These are phyloP conservation scores for Diospyros lotus DNA, from an alignment of 148 eudicot species.

Conservation along the genomic window DNA sequence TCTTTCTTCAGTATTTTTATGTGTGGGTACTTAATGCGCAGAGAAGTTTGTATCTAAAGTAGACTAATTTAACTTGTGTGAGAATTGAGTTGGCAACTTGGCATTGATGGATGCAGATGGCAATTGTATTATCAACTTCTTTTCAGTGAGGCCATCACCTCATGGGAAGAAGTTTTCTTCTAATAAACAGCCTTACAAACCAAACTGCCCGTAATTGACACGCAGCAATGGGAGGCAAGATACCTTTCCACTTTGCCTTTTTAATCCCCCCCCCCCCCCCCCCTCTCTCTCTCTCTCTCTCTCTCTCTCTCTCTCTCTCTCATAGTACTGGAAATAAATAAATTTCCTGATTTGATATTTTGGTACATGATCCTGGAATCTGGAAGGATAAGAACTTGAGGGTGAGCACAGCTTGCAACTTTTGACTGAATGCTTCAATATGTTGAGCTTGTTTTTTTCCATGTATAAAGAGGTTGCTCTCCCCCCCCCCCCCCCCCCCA, in stretches of 20 bases:
- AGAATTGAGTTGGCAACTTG: slow-evolving; percentile 6
- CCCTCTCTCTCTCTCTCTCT: neutral
- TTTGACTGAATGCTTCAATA: neutral
- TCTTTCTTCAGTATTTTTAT: too few relatives aligned
- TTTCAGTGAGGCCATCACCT: neutral
- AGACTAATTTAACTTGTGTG: neutral
- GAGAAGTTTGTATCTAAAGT: neutral
- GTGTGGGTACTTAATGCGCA: too few relatives aligned
- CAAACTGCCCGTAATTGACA: neutral
- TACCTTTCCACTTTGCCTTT: neutral
- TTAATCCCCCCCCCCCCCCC: neutral
- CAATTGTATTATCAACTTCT: neutral
- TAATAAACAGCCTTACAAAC: neutral
- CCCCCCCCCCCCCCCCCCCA: too few relatives aligned
- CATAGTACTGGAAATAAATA: neutral
- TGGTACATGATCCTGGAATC: too few relatives aligned
- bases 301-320: neutral
- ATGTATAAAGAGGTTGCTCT: neutral
- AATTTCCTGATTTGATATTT: neutral
- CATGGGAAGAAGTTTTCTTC: neutral
- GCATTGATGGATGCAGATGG: neutral
- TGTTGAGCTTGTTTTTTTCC: neutral
- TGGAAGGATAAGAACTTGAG: neutral
- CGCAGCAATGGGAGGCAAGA: neutral
- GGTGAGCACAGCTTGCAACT: neutral